Conservation (phyloP, 1,139 yeast species). For the Zygoascus meyerae region DNA sequence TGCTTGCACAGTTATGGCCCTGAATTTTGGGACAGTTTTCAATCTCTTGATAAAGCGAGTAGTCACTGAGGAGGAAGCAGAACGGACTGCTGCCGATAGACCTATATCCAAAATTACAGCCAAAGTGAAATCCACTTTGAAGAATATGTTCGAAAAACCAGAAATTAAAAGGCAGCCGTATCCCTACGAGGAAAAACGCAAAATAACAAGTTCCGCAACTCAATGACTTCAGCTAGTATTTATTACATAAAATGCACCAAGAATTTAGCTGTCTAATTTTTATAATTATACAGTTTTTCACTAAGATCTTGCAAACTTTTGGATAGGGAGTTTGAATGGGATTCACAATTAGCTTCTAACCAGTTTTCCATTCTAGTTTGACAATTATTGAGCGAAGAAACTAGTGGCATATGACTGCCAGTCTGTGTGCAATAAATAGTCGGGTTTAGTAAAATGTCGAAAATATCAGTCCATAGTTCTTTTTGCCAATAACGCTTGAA, state of each 20-base stretch:
- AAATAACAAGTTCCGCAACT: constrained; percentile 1
- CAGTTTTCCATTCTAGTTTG: constrained; percentile 43
- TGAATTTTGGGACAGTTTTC: constrained; percentile 82
- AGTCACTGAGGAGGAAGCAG: constrained; percentile 73
- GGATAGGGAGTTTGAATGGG: constrained; percentile 23
- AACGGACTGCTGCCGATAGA: constrained; percentile 27
- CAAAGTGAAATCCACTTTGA: constrained; percentile 11
- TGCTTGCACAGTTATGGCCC: constrained; percentile 89
- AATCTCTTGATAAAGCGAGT: constrained; percentile 71
- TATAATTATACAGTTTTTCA: constrained; percentile 3
- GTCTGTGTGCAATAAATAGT: constrained; percentile 24
- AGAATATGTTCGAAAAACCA: constrained; percentile 8
- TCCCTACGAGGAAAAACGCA: constrained; percentile 17
- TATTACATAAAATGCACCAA: background rate
- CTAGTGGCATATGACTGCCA: constrained; percentile 37
- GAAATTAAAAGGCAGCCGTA: constrained; percentile 21
- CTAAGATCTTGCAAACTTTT: constrained; percentile 20
- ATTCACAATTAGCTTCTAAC: constrained; percentile 34
- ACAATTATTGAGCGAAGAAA: constrained; percentile 36
- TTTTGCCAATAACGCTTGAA: constrained; percentile 76
- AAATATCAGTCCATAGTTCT: constrained; percentile 65
- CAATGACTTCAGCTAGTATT: background rate
- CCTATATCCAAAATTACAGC: constrained; percentile 20
- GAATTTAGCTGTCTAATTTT: constrained; percentile 1
- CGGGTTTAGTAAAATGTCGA: constrained; percentile 62